These are phyloP conservation scores for Rhizophagus sp. DNA, from an alignment of 192 early-diverging fungal genomes.

Conservation along the genomic window DNA sequence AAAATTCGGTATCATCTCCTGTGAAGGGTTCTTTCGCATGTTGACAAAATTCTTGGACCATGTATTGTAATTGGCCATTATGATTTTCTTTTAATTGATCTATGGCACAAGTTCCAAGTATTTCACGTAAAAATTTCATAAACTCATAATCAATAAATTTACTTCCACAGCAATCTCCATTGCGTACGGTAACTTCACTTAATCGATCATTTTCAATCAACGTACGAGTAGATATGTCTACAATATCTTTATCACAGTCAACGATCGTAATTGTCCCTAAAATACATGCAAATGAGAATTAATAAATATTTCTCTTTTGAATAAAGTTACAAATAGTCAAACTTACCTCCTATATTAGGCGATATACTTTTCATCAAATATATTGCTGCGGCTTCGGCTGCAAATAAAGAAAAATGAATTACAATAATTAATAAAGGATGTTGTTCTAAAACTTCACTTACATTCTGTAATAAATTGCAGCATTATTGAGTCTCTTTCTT, in stretches of 20 bases:
- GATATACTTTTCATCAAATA: too few species aligned
- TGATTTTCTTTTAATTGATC: slow-evolving; percentile 37
- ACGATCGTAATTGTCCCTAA: slow-evolving; percentile 39
- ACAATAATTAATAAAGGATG: too few species aligned
- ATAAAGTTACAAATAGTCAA: too few species aligned
- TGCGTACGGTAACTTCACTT: slow-evolving; percentile 24
- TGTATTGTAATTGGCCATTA: slow-evolving; percentile 1
- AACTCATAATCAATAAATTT: slow-evolving; percentile 44
- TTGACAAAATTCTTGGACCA: neutral
- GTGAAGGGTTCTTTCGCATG: neutral
- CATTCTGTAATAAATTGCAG: too few species aligned
- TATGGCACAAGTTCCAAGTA: too few species aligned
- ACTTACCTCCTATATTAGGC: too few species aligned
- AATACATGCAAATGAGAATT: too few species aligned
- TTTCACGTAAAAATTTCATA: slow-evolving; percentile 45
- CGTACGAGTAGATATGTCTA: slow-evolving; percentile 39
- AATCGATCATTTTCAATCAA: slow-evolving; percentile 29
- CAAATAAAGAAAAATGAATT: too few species aligned
- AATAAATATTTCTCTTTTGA: too few species aligned
- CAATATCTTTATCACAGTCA: slow-evolving; percentile 47
- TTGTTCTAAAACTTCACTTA: too few species aligned
- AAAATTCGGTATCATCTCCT: neutral
- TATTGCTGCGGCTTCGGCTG: too few species aligned
- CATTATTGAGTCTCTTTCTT: too few species aligned
- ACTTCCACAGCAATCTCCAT: slow-evolving; percentile 40